Evolutionary conservation across 495 filamentous ascomycete species (phyloP), one percentile per base, ranked within the genome.

Genomic region (Daldinia caldariorum): DNA sequence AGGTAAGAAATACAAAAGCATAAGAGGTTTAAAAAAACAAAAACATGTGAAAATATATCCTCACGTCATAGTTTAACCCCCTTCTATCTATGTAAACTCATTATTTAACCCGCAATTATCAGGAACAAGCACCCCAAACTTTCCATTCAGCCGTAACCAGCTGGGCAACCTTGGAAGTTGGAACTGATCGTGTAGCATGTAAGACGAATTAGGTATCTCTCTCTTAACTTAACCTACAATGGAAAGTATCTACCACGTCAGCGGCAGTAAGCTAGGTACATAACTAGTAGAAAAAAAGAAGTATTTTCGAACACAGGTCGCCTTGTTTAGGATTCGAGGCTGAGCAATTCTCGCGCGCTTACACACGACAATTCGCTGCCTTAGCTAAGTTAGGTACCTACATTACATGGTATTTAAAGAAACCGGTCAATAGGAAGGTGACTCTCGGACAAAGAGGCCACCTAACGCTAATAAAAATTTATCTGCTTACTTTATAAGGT

Each of bases 161-260:
- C 69, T 65, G 14, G 29, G 26, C 3, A 26, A 26, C 26, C 26
- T 26, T 26, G 26, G 38, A 35, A 63, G 1, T 26, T 26, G 26
- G 38, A 35, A 63, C 61, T 12, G 37, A 34, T 54, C 41, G 67
- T 49, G 63, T 43, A 41, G 20, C n/a, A 67, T 60, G 61, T 67
- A 72, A 67, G 60, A 67, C 69, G 64, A 58, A 29, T n/a, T n/a
- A n/a, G n/a, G n/a, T 56, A 56, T 3, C 26, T 26, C 26, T 26
- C 55, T 58, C 38, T 9, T 29, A 22, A 41, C 56, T 37, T 61
- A 39, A 9, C 66, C 38, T 58, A 50, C 57, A 22, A 39, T 47
- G 61, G 41, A 34, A 37, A 54, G 63, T 70, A 73, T 73, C 71
- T 70, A 73, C 70, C 71, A 73, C 71, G 66, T 73, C 71, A 73